Base-by-base conservation (phyloP, 1,284 basidiomycete genomes). In the Takashimella tepidaria region DNA sequence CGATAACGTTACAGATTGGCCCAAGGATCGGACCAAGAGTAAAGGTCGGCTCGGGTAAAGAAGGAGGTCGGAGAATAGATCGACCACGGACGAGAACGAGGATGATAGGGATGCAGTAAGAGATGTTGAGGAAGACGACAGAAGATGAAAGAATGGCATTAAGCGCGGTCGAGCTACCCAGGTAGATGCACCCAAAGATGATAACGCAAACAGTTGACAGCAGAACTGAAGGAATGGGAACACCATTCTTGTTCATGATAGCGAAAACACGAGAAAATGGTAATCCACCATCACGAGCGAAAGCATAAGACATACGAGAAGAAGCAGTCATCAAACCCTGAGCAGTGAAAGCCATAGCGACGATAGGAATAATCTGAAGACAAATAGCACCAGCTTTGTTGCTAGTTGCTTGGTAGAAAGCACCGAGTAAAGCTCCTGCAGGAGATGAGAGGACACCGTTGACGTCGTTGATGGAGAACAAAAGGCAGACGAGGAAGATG, bases 211-310 rank as follows among this genome's bases (percentile, higher is more conserved):
- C 52, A 1, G 82, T 82, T 16, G 81, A 81, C 12, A 87, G 74
- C 2, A 84, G 64, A 51, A 87, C 80, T 0, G 84, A 81, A 48
- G 82, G 81, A 41, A 82, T 69, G 0, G 82, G 82, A 2, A 84
- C 79, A 52, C 79, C 79, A 43, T 72, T 73, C 37, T 55, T 55
- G 60, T 81, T 79, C 59, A 84, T 77, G 26, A 71, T 73, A 1
- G 81, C 69, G 66, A 86, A 83, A 47, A 78, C 65, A 2, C 52
- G 47, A 23, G 81, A 79, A 61, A 84, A 81, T 1, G 84, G 84
- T 20, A 87, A 78, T 6, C 84, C 85, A 50, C 78, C 76, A 72
- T 88, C 87, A 1, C 85, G 78, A 0, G 86, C 85, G 59, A 88
- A 87, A 37, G 83, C 82, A 76, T 83, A 84, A 1, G 82, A 83